Evolutionary conservation across 495 filamentous ascomycete species (phyloP), one percentile per base, ranked within the genome.

Genomic region (Aspergillus affinis): DNA sequence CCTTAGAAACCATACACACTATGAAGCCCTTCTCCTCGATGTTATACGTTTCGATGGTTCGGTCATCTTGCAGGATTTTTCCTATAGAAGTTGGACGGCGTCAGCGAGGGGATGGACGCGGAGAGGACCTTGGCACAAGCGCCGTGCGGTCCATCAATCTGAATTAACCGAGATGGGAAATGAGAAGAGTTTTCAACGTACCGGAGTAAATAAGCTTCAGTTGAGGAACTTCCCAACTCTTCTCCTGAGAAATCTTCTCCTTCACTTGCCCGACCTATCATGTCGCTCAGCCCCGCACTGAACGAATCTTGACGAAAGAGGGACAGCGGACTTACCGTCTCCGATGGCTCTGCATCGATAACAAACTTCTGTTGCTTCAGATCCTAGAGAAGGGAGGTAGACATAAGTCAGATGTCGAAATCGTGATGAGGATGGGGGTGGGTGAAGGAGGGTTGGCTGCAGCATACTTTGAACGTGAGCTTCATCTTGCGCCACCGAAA

Each of bases 11-110:
- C 84, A 98, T 94, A 75, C 94, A 98, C 48, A 98, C 95, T 65
- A 98, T 88, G 72, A 97, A 98, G 23, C 94, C 94, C 83, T 98
- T 98, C 83, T 98, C 94, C 77, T 98, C 93, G 59, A 98, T 97
- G 77, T 89, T 95, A 80, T 97, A 97, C 6, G 89, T 90, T 71
- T 92, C 92, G 64, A 98, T 88, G 17, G 93, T 93, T 67, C 96
- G 93, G 61, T 88, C 90, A 90, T 98, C 94, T 76, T 96, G 90
- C 60, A 98, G 82, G 62, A 98, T 97, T 79, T 98, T 98, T 75
- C 94, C 93, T 97, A 64, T 66, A 59, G 49, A 27, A 58, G 47
- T 12, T 54, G 30, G 41, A 20, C 46, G 21, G 30, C 17, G 62
- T 61, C 44, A 66, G 60, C 48, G 36, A 17, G 36, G 36, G 36